Conservation (phyloP, 2,329 filamentous ascomycete species). For the Trichoderma koningii region DNA sequence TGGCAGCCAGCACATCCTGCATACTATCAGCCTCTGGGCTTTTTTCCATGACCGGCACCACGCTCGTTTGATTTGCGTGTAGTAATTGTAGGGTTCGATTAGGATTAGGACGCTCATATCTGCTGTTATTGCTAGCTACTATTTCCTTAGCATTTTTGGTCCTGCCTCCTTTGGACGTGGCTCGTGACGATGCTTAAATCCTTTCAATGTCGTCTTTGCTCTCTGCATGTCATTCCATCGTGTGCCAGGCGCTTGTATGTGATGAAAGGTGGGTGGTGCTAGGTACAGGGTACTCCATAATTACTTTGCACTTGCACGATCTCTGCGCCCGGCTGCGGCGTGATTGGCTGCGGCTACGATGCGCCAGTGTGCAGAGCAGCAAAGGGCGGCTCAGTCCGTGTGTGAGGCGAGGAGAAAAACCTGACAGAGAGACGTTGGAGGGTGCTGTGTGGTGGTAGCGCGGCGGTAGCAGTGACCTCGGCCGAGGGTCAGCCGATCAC, state of each 20-base stretch:
- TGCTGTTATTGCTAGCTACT: conserved; percentile 5
- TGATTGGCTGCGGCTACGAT: conserved; percentile 4
- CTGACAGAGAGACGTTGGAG: conserved; percentile 8
- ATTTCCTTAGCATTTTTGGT: background rate
- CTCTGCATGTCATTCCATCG: no score
- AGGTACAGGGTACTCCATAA: conserved; percentile 7
- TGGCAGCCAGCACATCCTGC: conserved; percentile 6
- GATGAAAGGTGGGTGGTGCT: conserved; percentile 1
- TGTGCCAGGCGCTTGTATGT: background rate
- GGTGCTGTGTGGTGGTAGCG: conserved; percentile 13
- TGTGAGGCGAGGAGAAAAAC: background rate
- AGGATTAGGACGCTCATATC: conserved; percentile 20
- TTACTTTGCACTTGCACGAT: conserved; percentile 5
- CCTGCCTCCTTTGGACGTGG: background rate
- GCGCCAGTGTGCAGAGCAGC: background rate
- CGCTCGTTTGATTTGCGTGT: conserved; percentile 25
- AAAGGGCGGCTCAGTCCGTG: no score
- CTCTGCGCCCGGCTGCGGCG: background rate
- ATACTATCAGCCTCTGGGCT: background rate
- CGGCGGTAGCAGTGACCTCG: conserved; percentile 19
- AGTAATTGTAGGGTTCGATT: conserved; percentile 24
- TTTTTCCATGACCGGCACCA: conserved; percentile 1
- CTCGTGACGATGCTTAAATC: background rate
- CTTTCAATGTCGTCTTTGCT: background rate
- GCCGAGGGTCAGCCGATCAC: conserved; percentile 15